These are phyloP conservation scores for Fusarium coffeatum DNA, from an alignment of 2,329 filamentous ascomycete genomes.

Conservation along the genomic window DNA sequence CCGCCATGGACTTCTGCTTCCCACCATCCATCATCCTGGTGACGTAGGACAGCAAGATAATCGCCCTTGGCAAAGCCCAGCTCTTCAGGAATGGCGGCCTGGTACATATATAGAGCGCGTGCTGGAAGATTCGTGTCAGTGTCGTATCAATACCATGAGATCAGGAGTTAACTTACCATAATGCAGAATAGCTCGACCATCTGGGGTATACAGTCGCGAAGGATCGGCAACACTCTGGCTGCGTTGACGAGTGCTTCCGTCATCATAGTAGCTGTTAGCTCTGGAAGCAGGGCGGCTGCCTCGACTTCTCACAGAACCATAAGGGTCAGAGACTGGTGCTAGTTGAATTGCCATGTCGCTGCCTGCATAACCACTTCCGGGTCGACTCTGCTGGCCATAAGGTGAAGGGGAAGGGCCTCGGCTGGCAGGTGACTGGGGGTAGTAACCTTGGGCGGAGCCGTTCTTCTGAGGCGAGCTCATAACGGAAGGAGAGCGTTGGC, in stretches of 20 bases:
- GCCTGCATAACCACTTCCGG: slow-evolving; percentile 62
- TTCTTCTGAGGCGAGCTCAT: slow-evolving; percentile 57
- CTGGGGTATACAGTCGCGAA: slow-evolving; percentile 83
- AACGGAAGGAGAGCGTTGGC: slow-evolving; percentile 53
- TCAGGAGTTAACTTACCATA: slow-evolving; percentile 77
- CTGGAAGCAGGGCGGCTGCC: slow-evolving; percentile 63
- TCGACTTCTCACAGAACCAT: slow-evolving; percentile 67
- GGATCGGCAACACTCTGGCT: slow-evolving; percentile 90
- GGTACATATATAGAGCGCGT: slow-evolving; percentile 92
- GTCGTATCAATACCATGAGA: background rate
- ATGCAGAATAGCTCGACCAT: slow-evolving; percentile 89
- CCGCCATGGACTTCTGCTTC: slow-evolving; percentile 89
- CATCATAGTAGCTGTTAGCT: slow-evolving; percentile 68
- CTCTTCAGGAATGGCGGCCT: slow-evolving; percentile 94
- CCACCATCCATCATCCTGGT: slow-evolving; percentile 99
- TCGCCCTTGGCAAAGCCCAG: slow-evolving; percentile 93
- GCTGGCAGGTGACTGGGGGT: slow-evolving; percentile 63
- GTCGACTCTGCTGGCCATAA: slow-evolving; percentile 61
- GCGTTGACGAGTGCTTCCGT: slow-evolving; percentile 62
- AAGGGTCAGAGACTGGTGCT: slow-evolving; percentile 67
- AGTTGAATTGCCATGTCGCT: slow-evolving; percentile 77
- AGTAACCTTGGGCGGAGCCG: slow-evolving; percentile 63
- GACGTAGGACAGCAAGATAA: slow-evolving; percentile 84
- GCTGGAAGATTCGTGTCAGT: slow-evolving; percentile 64
- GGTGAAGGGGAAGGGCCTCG: slow-evolving; percentile 62